phyloP scores from a whole-genome alignment of 2,329 filamentous ascomycete species.

The Neospermospora avenae region DNA sequence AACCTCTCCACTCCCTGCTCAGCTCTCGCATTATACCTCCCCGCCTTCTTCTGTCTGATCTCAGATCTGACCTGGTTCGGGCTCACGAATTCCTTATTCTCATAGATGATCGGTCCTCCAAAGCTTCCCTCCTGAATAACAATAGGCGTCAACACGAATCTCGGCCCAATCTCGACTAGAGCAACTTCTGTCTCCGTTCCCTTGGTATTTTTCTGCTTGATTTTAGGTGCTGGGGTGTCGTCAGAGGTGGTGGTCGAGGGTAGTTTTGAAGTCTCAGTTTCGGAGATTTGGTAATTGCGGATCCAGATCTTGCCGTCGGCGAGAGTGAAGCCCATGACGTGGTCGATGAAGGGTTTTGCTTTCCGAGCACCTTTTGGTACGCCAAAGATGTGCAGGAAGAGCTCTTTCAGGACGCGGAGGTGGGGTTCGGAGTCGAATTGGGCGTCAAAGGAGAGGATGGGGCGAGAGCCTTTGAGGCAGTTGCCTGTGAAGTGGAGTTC shows the following conservation, averaged over 20 bases:
- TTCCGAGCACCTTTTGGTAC: constrained; percentile 86
- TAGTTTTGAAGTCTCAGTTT: constrained; percentile 63
- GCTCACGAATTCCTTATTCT: constrained; percentile 96
- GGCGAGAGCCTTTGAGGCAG: constrained; percentile 88
- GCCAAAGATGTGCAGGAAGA: constrained; percentile 86
- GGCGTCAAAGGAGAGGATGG: constrained; percentile 86
- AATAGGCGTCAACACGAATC: constrained; percentile 90
- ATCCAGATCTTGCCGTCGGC: constrained; percentile 96
- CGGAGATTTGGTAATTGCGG: constrained; percentile 88
- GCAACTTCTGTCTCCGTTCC: constrained; percentile 70
- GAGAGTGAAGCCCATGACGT: constrained; percentile 87
- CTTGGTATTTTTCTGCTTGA: constrained; percentile 45
- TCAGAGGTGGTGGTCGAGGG: constrained; percentile 41
- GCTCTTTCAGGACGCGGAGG: constrained; percentile 79
- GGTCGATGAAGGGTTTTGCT: constrained; percentile 93
- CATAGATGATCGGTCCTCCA: constrained; percentile 93
- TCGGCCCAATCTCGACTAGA: constrained; percentile 88
- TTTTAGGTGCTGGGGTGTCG: constrained; percentile 46
- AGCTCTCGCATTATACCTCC: constrained; percentile 71
- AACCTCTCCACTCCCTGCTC: constrained; percentile 71
- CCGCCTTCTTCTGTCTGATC: constrained; percentile 70
- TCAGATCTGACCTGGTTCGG: constrained; percentile 93
- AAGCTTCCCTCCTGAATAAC: constrained; percentile 94
- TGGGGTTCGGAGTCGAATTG: constrained; percentile 81
- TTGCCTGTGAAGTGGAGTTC: constrained; percentile 97